phyloP scores from a whole-genome alignment of 805 yeast species.

The Wickerhamiella shivajii region DNA sequence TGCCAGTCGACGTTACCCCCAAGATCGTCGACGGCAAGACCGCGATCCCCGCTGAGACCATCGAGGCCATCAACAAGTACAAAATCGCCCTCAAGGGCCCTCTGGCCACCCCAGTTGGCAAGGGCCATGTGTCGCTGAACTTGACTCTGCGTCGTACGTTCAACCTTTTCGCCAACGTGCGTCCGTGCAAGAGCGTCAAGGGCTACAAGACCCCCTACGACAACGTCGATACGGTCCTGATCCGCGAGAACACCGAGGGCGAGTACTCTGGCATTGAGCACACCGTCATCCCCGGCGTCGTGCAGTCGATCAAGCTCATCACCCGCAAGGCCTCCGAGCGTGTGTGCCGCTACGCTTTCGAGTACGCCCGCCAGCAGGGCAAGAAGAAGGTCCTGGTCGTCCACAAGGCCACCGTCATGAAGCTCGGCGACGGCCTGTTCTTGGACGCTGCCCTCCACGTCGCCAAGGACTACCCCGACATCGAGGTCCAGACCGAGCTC shows the following conservation, averaged over 20 bases:
- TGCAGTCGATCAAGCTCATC: conserved; percentile 93
- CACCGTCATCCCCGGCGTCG: conserved; percentile 95
- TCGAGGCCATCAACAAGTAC: conserved; percentile 83
- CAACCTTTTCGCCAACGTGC: conserved; percentile 88
- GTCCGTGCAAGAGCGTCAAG: conserved; percentile 87
- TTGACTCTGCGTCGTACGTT: conserved; percentile 95
- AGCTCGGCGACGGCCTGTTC: conserved; percentile 94
- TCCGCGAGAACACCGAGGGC: conserved; percentile 98
- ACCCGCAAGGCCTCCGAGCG: conserved; percentile 93
- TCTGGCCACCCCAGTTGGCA: conserved; percentile 95
- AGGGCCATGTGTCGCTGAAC: conserved; percentile 96
- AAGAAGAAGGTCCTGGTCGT: conserved; percentile 86
- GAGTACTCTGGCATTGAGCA: conserved; percentile 99
- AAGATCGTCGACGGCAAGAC: conserved; percentile 82
- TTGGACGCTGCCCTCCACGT: conserved; percentile 82
- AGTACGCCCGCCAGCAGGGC: conserved; percentile 79
- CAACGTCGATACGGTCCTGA: conserved; percentile 84
- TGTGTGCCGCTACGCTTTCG: conserved; percentile 92
- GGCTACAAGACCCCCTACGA: conserved; percentile 88
- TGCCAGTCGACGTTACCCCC: conserved; percentile 92
- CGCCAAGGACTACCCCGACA: conserved; percentile 83
- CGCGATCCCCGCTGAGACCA: conserved; percentile 82
- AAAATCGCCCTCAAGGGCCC: conserved; percentile 97
- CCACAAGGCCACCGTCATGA: conserved; percentile 98
- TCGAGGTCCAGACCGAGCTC: conserved; percentile 68